phyloP scores from a whole-genome alignment of 2,329 filamentous ascomycete genomes.

The Berkeleyomyces rouxiae region DNA sequence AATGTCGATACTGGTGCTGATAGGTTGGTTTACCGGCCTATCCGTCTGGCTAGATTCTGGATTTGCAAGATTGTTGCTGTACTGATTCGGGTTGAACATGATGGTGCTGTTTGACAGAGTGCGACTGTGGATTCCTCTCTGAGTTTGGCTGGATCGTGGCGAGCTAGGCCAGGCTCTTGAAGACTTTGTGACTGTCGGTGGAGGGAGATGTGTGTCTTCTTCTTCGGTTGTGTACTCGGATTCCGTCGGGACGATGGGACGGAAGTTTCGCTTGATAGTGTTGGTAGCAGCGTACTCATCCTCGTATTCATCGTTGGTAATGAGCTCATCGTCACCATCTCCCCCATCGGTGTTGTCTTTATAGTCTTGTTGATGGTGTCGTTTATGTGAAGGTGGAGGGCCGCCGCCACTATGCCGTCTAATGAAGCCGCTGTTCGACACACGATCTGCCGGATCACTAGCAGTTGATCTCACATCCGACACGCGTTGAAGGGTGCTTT shows the following conservation, averaged over 20 bases:
- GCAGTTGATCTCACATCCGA: constrained; percentile 43
- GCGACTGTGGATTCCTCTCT: constrained; percentile 42
- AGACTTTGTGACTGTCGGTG: constrained; percentile 29
- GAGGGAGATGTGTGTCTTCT: constrained; percentile 39
- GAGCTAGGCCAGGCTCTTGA: constrained; percentile 20
- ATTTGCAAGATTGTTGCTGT: constrained; percentile 18
- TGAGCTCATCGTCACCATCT: constrained; percentile 79
- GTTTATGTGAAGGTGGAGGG: constrained; percentile 15
- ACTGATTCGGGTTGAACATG: constrained; percentile 55
- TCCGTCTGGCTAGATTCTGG: constrained; percentile 11
- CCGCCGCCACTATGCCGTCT: constrained; percentile 12
- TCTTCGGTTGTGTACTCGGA: constrained; percentile 16
- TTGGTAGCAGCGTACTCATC: constrained; percentile 32
- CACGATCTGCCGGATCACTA: constrained; percentile 47
- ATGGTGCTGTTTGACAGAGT: constrained; percentile 72
- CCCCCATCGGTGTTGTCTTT: constrained; percentile 54
- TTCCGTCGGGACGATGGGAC: not conserved
- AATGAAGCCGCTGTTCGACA: constrained; percentile 33
- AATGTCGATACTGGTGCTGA: constrained; percentile 25
- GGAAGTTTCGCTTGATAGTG: constrained; percentile 14
- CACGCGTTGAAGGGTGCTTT: constrained; percentile 31
- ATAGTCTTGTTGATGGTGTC: constrained; percentile 29
- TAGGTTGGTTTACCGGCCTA: constrained; percentile 15
- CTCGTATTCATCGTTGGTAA: constrained; percentile 61
- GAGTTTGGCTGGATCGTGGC: constrained; percentile 19